A percentile compares a stretch with the other conserved stretches of the same genome.
Conservation (phyloP, 2,329 filamentous ascomycete genomes). For the Aspergillus puulaauensis region DNA sequence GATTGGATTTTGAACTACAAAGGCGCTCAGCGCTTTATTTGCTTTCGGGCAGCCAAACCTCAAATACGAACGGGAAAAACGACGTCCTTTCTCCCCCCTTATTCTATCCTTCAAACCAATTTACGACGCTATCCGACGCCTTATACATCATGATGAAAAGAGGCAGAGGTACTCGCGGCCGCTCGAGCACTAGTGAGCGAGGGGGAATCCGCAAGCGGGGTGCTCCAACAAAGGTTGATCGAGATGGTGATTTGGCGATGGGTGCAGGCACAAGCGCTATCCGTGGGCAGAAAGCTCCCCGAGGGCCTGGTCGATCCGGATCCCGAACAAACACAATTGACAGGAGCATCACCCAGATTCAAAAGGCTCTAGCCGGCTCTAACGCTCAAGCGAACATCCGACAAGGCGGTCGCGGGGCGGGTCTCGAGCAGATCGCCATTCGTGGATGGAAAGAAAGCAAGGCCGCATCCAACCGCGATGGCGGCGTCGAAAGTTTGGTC, state of each 20-base stretch:
- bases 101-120: background rate
- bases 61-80: background rate
- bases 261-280: slow-evolving; percentile 40
- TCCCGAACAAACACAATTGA: slow-evolving; percentile 27
- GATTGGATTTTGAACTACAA: slow-evolving; percentile 17
- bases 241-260: slow-evolving; percentile 64
- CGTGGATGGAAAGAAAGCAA: slow-evolving; percentile 68
- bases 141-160: slow-evolving; percentile 30
- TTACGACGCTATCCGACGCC: background rate
- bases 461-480: slow-evolving; percentile 64
- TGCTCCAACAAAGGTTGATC: slow-evolving; percentile 49
- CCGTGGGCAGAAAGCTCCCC: slow-evolving; percentile 36
- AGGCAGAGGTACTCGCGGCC: slow-evolving; percentile 31
- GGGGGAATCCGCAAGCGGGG: slow-evolving; percentile 55
- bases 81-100: background rate
- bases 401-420: slow-evolving; percentile 30
- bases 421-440: slow-evolving; percentile 45
- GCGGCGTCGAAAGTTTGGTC: slow-evolving; percentile 64
- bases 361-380: slow-evolving; percentile 35
- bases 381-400: slow-evolving; percentile 41
- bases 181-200: slow-evolving; percentile 33
- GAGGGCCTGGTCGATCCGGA: slow-evolving; percentile 27
- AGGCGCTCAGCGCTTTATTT: slow-evolving; percentile 30
- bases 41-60: slow-evolving; percentile 7
- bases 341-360: slow-evolving; percentile 35